Conservation (phyloP, 176 grass and related monocot genomes). For the Oryza glumipatula region DNA sequence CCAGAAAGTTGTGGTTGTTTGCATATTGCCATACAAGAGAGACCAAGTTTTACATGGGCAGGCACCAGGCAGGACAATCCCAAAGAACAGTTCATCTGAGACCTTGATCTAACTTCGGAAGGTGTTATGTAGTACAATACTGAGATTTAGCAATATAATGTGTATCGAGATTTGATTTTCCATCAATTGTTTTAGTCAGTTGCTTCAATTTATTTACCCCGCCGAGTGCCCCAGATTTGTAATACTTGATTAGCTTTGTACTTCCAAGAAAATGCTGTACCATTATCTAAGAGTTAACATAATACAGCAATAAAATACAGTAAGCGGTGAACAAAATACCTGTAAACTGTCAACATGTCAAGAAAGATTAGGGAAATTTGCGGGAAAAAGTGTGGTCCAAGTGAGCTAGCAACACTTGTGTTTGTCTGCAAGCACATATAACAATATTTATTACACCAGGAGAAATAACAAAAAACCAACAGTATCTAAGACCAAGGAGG, state of each 20-base stretch:
- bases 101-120: conserved; percentile 1
- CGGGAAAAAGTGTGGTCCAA: conserved; percentile 92
- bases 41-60: neutral
- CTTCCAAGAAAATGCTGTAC: neutral
- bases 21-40: neutral
- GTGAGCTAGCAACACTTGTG: conserved; percentile 85
- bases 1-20: neutral
- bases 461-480: conserved; percentile 30
- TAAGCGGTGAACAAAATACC: conserved; percentile 51
- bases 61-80: neutral
- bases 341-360: conserved; percentile 99
- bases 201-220: neutral
- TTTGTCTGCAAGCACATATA: conserved; percentile 86
- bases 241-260: neutral
- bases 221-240: neutral
- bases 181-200: neutral
- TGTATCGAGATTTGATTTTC: neutral
- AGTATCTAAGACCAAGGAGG: neutral
- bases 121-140: conserved; percentile 11
- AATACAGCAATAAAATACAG: neutral
- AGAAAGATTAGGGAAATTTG: conserved; percentile 96
- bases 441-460: conserved; percentile 24
- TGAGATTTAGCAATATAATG: neutral
- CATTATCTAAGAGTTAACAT: neutral
- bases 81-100: neutral